These are phyloP conservation scores for Magnaporthiopsis rhizophila DNA, from an alignment of 2,329 filamentous ascomycete genomes.

Conservation along the genomic window DNA sequence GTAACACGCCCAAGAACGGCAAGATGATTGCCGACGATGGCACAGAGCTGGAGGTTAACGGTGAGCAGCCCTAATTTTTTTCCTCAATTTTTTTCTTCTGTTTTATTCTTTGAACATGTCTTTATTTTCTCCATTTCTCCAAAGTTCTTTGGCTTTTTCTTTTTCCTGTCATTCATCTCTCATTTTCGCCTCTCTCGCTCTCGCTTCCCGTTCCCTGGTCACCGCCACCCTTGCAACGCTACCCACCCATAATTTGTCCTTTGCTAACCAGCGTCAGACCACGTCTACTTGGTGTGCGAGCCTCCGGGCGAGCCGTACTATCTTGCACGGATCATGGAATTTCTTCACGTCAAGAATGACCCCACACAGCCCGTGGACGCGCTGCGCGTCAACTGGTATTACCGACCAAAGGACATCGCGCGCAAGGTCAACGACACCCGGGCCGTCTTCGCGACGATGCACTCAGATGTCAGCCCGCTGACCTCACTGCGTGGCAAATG, in stretches of 20 bases:
- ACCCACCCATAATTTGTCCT: conserved; percentile 7
- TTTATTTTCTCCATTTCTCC: not conserved
- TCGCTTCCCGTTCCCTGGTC: conserved; percentile 1
- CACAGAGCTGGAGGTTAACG: conserved; percentile 73
- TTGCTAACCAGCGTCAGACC: conserved; percentile 33
- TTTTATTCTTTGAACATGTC: conserved; percentile 1
- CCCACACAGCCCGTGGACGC: conserved; percentile 68
- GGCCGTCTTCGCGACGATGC: conserved; percentile 93
- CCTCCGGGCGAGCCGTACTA: conserved; percentile 98
- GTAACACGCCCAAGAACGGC: conserved; percentile 62
- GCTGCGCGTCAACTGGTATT: conserved; percentile 95
- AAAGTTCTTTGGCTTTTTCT: not conserved
- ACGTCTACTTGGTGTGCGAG: conserved; percentile 95
- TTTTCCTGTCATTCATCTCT: not conserved
- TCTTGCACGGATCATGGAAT: conserved; percentile 96
- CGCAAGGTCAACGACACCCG: conserved; percentile 87
- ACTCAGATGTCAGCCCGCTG: conserved; percentile 90
- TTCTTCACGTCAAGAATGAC: conserved; percentile 75
- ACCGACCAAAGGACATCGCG: conserved; percentile 90
- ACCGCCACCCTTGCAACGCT: not conserved
- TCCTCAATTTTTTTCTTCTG: conserved; percentile 2
- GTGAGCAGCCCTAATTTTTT: conserved; percentile 43
- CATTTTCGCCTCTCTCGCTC: conserved; percentile 2
- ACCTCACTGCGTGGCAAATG: conserved; percentile 91
- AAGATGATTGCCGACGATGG: conserved; percentile 86